Evolutionary conservation across 768 basidiomycete genomes (phyloP).

Genomic region (Suillus subaureus): DNA sequence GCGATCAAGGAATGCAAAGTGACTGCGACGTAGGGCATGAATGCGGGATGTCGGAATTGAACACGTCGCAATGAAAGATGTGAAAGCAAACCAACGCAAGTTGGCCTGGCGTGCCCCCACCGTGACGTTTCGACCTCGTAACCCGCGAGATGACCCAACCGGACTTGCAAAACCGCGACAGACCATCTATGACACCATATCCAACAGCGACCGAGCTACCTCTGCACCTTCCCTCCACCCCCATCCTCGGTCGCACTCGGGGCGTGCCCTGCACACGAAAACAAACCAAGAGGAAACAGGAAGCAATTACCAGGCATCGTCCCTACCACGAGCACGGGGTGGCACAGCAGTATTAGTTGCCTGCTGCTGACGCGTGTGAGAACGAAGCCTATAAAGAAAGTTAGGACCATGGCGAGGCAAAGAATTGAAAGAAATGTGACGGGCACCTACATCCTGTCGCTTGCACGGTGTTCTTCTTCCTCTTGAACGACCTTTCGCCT

Average conservation of each 20-base stretch:
- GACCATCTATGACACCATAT: conserved; percentile 38
- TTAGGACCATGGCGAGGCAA: conserved; percentile 19
- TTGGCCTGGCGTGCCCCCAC: conserved; percentile 28
- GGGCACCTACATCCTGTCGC: conserved; percentile 76
- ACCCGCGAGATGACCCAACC: conserved; percentile 15
- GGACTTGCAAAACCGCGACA: conserved; percentile 28
- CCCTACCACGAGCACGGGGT: conserved; percentile 47
- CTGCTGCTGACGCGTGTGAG: conserved; percentile 82
- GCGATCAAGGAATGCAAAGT: conserved; percentile 19
- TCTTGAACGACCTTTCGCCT: conserved; percentile 84
- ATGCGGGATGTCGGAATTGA: conserved; percentile 24
- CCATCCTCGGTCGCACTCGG: conserved; percentile 47
- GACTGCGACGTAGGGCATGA: conserved; percentile 15
- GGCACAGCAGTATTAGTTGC: conserved; percentile 52
- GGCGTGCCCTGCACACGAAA: conserved; percentile 41
- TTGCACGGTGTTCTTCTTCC: conserved; percentile 80
- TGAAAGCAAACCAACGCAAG: conserved; percentile 18
- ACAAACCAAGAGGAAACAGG: conserved; percentile 26
- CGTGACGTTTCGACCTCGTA: conserved; percentile 18
- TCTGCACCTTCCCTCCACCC: conserved; percentile 37
- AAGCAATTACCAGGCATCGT: conserved; percentile 47
- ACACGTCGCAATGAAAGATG: conserved; percentile 14
- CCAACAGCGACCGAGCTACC: conserved; percentile 38
- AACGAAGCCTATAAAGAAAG: conserved; percentile 65
- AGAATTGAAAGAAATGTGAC: conserved; percentile 19